Conservation (phyloP, 768 basidiomycete species). For the Kwoniella mangroviensis region DNA sequence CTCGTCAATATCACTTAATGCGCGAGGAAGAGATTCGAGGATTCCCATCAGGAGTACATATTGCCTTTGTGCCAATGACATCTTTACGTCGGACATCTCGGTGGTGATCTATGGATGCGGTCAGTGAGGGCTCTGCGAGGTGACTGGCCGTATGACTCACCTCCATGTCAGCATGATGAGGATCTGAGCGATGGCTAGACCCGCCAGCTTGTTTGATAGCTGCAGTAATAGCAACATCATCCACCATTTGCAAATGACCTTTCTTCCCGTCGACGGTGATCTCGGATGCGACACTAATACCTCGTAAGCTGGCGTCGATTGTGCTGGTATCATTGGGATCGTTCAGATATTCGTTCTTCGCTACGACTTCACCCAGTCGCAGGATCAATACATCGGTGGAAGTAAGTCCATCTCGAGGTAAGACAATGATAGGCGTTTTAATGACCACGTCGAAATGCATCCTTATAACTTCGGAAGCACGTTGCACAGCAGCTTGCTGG, state of each 20-base stretch:
- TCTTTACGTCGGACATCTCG: slow-evolving; percentile 50
- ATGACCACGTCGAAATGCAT: slow-evolving; percentile 92
- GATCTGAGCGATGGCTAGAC: slow-evolving; percentile 64
- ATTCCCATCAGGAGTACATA: slow-evolving; percentile 47
- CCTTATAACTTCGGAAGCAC: slow-evolving; percentile 74
- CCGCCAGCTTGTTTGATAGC: slow-evolving; percentile 69
- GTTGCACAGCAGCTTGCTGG: slow-evolving; percentile 86
- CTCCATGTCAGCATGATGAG: slow-evolving; percentile 72
- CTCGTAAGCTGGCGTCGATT: slow-evolving; percentile 75
- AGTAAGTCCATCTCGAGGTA: slow-evolving; percentile 69
- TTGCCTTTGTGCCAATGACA: slow-evolving; percentile 45
- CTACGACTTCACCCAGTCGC: slow-evolving; percentile 84
- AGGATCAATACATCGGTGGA: slow-evolving; percentile 75
- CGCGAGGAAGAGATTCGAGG: slow-evolving; percentile 64
- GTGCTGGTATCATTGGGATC: slow-evolving; percentile 64
- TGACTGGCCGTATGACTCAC: slow-evolving; percentile 59
- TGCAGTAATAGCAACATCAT: slow-evolving; percentile 78
- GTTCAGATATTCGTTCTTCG: slow-evolving; percentile 71
- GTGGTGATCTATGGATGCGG: slow-evolving; percentile 31
- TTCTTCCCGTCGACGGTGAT: slow-evolving; percentile 63
- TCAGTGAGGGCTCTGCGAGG: slow-evolving; percentile 18
- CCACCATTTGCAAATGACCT: slow-evolving; percentile 79
- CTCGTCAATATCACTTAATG: slow-evolving; percentile 59
- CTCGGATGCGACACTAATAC: slow-evolving; percentile 80
- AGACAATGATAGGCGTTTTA: slow-evolving; percentile 87